Conservation (phyloP, 73 alveolate genomes). For the Durusdinium trenchii region DNA sequence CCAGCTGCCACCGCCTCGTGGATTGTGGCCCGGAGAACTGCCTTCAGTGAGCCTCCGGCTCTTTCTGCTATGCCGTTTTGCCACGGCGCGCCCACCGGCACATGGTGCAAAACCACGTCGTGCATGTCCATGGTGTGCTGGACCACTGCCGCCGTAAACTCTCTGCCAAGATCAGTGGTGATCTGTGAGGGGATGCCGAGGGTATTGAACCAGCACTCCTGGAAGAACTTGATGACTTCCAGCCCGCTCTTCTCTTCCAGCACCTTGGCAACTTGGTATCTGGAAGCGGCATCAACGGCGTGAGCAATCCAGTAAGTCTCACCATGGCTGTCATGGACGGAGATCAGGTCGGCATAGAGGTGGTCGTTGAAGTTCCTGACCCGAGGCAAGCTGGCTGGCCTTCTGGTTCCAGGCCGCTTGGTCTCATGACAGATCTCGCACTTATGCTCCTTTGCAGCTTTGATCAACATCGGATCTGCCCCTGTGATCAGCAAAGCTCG, state of each 20-base stretch:
- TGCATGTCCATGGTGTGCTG: not conserved
- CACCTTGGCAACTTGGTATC: not conserved
- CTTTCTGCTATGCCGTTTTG: constrained; percentile 37
- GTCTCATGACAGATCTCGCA: not conserved
- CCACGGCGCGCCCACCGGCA: constrained; percentile 40
- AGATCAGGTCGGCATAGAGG: not conserved
- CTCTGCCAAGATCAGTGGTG: not conserved
- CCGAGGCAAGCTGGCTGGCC: not conserved
- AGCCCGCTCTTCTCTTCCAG: not conserved
- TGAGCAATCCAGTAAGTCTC: not conserved
- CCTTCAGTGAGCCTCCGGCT: not conserved
- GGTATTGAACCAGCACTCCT: not conserved
- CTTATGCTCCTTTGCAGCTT: not conserved
- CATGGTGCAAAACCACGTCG: constrained; percentile 23
- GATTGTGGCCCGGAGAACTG: not conserved
- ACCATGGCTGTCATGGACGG: not conserved
- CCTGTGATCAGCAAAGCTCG: constrained; percentile 18
- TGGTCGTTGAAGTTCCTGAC: not conserved
- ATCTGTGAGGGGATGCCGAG: not conserved
- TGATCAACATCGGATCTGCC: not conserved
- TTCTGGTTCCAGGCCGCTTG: not conserved
- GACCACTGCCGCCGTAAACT: not conserved
- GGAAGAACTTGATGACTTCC: not conserved
- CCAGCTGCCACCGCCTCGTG: not conserved
- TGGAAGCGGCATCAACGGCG: not conserved